Conservation (phyloP, 345 rosid genomes). For the Citrus unshiu region DNA sequence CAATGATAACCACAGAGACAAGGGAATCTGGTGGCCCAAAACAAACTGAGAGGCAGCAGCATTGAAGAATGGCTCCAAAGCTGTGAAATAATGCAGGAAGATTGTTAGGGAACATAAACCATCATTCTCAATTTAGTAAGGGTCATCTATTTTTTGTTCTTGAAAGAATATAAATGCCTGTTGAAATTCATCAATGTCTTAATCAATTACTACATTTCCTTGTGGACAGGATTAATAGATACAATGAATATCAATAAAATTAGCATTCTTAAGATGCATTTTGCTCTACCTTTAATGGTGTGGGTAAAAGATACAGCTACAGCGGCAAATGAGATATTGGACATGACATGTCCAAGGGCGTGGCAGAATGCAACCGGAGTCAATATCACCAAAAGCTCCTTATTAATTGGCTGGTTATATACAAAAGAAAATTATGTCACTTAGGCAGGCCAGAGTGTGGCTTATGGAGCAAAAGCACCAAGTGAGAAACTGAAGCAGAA, state of each 20-base stretch:
- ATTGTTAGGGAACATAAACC: not conserved
- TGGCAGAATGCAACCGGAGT: conserved; percentile 52
- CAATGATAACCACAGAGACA: conserved; percentile 45
- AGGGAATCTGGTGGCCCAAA: conserved; percentile 47
- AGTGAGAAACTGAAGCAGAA: not conserved
- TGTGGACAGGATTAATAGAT: not conserved
- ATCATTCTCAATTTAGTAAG: not conserved
- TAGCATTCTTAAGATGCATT: not conserved
- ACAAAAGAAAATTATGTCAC: conserved; percentile 6
- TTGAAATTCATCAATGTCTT: not conserved
- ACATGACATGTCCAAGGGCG: conserved; percentile 56
- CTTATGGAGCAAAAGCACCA: too few species aligned
- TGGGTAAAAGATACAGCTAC: conserved; percentile 56
- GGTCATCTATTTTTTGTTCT: not conserved
- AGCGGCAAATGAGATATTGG: conserved; percentile 56
- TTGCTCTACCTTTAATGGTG: conserved; percentile 46
- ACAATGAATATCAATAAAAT: not conserved
- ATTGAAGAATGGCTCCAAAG: conserved; percentile 52
- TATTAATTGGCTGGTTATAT: conserved; percentile 34
- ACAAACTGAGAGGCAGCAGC: conserved; percentile 56
- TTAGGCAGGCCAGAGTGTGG: not conserved
- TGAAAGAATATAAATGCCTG: not conserved
- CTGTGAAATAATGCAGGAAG: conserved; percentile 19
- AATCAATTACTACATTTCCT: not conserved
- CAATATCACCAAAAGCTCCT: conserved; percentile 33